Percentiles rank a stretch among this genome's conserved stretches.
Conservation (phyloP, 2,329 filamentous ascomycete genomes). For the Beauveria scarabaeidicola region DNA sequence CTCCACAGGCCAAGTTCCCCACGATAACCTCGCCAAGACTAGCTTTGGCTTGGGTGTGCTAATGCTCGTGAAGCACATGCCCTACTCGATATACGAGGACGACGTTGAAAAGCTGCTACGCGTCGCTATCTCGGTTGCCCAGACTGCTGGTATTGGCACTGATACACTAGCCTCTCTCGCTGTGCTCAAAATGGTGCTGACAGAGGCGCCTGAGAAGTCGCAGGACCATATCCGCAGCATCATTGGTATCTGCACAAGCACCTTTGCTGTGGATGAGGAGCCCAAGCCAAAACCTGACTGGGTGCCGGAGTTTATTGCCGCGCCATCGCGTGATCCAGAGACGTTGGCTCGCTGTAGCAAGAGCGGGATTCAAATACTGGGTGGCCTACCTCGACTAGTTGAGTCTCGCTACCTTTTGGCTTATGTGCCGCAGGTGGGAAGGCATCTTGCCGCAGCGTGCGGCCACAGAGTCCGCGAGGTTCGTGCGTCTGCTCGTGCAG, state of each 20-base stretch:
- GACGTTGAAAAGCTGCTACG: slow-evolving; percentile 40
- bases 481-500: slow-evolving; percentile 39
- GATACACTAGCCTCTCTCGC: slow-evolving; percentile 41
- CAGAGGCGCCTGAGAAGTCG: slow-evolving; percentile 36
- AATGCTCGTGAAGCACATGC: slow-evolving; percentile 40
- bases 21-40: slow-evolving; percentile 22
- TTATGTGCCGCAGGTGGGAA: slow-evolving; percentile 34
- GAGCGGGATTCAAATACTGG: slow-evolving; percentile 39
- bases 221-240: slow-evolving; percentile 41
- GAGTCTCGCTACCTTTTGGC: slow-evolving; percentile 39
- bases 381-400: slow-evolving; percentile 37
- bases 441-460: slow-evolving; percentile 41
- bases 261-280: slow-evolving; percentile 24
- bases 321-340: slow-evolving; percentile 13
- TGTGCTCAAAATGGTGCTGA: slow-evolving; percentile 40
- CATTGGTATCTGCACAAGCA: slow-evolving; percentile 35
- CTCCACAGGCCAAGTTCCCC: slow-evolving; percentile 15
- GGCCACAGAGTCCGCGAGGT: slow-evolving; percentile 47
- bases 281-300: slow-evolving; percentile 21
- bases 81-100: slow-evolving; percentile 42
- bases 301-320: slow-evolving; percentile 22
- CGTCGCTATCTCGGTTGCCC: slow-evolving; percentile 39
- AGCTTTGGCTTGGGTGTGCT: slow-evolving; percentile 41
- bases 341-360: slow-evolving; percentile 33
- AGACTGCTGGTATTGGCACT: slow-evolving; percentile 30